Conservation (phyloP, 192 early-diverging fungal species). For the Gonapodya sp. region DNA sequence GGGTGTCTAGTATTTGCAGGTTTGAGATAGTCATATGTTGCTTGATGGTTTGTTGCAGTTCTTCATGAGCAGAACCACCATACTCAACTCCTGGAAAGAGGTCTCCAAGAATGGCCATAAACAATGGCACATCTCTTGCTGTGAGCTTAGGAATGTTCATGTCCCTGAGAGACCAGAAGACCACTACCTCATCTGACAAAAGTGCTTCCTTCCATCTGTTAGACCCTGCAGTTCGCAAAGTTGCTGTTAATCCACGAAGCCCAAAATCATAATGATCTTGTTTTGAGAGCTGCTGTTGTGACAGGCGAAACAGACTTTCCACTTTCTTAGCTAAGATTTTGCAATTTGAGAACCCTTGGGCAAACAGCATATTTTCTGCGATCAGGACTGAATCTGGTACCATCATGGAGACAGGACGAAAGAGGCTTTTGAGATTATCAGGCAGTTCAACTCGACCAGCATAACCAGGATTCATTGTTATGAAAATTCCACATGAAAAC, state of each 20-base stretch:
- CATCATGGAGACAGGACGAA: conserved; percentile 55
- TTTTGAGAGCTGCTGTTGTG: conserved; percentile 51
- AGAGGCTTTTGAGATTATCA: conserved; percentile 57
- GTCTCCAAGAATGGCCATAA: conserved; percentile 52
- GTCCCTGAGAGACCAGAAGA: conserved; percentile 55
- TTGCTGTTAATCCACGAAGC: conserved; percentile 53
- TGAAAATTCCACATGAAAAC: conserved; percentile 45
- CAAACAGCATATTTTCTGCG: conserved; percentile 62
- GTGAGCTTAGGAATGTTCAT: conserved; percentile 62
- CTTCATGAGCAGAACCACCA: conserved; percentile 42
- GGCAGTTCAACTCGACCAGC: conserved; percentile 54
- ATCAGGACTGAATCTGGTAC: conserved; percentile 58
- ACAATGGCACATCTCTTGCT: conserved; percentile 51
- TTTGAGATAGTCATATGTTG: conserved; percentile 46
- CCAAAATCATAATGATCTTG: conserved; percentile 66
- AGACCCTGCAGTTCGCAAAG: conserved; percentile 51
- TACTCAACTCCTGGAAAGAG: conserved; percentile 56
- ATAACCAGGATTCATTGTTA: conserved; percentile 59
- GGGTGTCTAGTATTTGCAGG: conserved; percentile 52
- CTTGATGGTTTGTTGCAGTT: conserved; percentile 47
- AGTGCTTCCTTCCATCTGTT: conserved; percentile 45
- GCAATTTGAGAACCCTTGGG: conserved; percentile 58
- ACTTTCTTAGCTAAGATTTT: conserved; percentile 50
- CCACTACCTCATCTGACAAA: conserved; percentile 50
- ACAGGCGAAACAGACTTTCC: conserved; percentile 53